Evolutionary conservation across 2,329 filamentous ascomycete genomes (phyloP), one percentile per base, ranked within the genome.

Genomic region (Ilyonectria destructans): DNA sequence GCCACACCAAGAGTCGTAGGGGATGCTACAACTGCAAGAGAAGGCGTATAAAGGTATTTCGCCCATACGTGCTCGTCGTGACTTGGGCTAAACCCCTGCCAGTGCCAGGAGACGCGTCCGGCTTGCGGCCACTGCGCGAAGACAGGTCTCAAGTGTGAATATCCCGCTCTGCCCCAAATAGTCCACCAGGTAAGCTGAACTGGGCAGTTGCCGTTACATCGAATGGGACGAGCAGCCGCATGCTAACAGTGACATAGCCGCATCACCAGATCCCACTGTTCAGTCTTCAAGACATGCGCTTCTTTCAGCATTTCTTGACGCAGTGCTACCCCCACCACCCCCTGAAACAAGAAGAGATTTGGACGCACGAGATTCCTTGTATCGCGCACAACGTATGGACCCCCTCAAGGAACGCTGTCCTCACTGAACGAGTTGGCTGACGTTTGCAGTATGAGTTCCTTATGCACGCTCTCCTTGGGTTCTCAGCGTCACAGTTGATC

Each of bases 21-120:
- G 90, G 90, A 9, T 92, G 90, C 79, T 92, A 87, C 78, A 91
- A 91, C 77, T 92, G 90, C 81, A 92, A 92, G 79, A 84, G 87
- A 63, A 82, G 90, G 46, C 86, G 90, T 66, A 91, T 92, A 77
- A 92, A 90, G 85, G 87, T 87, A 78, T 23, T 60, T 51, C 9
- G 9, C 26, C 17, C 23, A 4, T 21, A 9, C 15, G 12, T 21
- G 19, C n/a, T 31, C 10, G 21, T 46, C 12, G 17, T 13, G 19
- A 26, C 48, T 7, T 26, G 26, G 40, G 56, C 71, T 77, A 64
- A 78, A 33, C n/a, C 6, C 15, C 19, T 9, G 6, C 5, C 67
- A 91, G 86, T 92, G 90, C 77, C 90, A 91, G 80, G 90, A 92
- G 78, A 89, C 83, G n/a, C 86, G 83, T 33, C 90, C 90, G 31